Percentiles rank a stretch among this genome's conserved stretches.
phyloP scores from a whole-genome alignment of 306 rosid species.

The Cicer arietinum region DNA sequence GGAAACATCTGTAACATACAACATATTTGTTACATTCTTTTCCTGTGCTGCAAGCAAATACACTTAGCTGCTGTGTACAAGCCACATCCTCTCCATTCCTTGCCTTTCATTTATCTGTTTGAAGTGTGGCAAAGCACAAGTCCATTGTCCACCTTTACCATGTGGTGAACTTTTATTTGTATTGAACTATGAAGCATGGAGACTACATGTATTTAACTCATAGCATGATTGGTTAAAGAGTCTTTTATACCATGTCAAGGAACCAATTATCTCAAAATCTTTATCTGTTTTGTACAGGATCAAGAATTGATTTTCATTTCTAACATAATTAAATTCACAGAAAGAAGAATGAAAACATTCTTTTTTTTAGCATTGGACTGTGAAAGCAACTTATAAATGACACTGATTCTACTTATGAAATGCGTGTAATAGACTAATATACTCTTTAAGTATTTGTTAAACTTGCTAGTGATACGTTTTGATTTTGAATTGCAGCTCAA shows the following conservation, averaged over 20 bases:
- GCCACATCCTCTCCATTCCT: conserved; percentile 7
- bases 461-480: conserved; percentile 25
- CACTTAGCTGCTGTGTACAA: background rate
- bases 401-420: conserved; percentile 25
- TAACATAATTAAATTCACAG: background rate
- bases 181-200: background rate
- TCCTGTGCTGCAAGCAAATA: background rate
- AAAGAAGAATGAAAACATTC: conserved; percentile 1
- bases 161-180: too few relatives aligned
- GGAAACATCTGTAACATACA: conserved; percentile 9
- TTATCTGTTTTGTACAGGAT: conserved; percentile 17
- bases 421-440: conserved; percentile 22
- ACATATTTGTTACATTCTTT: conserved; percentile 2
- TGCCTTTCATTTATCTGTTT: conserved; percentile 11
- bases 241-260: conserved; percentile 8
- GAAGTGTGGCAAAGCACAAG: background rate
- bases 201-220: conserved; percentile 17
- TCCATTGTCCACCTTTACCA: too few relatives aligned
- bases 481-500: conserved; percentile 66
- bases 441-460: conserved; percentile 20
- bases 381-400: background rate
- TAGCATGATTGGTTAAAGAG: conserved; percentile 9
- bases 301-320: conserved; percentile 2
- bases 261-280: background rate
- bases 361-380: conserved; percentile 21